These are phyloP conservation scores for Pleurotus sapidus DNA, from an alignment of 768 basidiomycete species.

Conservation along the genomic window DNA sequence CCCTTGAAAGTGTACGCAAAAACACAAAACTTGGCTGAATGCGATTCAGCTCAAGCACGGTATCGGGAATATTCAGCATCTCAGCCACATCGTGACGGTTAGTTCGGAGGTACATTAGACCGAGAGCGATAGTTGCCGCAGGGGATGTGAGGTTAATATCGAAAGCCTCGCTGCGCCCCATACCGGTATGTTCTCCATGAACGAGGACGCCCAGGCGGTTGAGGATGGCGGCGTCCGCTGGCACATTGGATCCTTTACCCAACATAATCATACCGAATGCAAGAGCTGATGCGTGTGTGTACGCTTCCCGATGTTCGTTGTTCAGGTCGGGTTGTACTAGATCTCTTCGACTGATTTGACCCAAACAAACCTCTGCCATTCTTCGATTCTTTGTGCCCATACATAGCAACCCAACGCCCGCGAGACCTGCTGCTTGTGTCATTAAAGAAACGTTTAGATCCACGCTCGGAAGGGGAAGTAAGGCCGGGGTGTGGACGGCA, in stretches of 20 bases:
- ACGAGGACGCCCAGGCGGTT: constrained; percentile 71
- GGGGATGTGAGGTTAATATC: constrained; percentile 91
- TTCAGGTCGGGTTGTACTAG: constrained; percentile 80
- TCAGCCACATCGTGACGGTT: constrained; percentile 84
- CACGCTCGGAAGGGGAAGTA: constrained; percentile 82
- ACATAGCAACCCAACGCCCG: constrained; percentile 88
- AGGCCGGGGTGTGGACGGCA: constrained; percentile 89
- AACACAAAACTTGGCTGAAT: constrained; percentile 89
- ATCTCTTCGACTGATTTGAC: constrained; percentile 77
- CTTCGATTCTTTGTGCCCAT: constrained; percentile 83
- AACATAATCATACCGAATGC: constrained; percentile 98
- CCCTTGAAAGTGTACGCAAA: constrained; percentile 71
- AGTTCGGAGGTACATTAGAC: constrained; percentile 90
- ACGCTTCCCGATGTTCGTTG: constrained; percentile 89
- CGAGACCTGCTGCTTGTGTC: constrained; percentile 85
- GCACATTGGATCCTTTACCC: constrained; percentile 75
- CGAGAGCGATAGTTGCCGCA: constrained; percentile 86
- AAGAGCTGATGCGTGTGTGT: constrained; percentile 84
- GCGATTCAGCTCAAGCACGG: constrained; percentile 73
- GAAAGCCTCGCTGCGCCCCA: constrained; percentile 44
- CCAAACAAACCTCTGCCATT: constrained; percentile 91
- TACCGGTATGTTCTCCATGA: constrained; percentile 57
- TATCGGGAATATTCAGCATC: constrained; percentile 79
- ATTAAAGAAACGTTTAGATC: constrained; percentile 89
- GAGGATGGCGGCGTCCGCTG: constrained; percentile 72